Conservation (phyloP, 2,329 filamentous ascomycete species). For the Cordyceps javanica region DNA sequence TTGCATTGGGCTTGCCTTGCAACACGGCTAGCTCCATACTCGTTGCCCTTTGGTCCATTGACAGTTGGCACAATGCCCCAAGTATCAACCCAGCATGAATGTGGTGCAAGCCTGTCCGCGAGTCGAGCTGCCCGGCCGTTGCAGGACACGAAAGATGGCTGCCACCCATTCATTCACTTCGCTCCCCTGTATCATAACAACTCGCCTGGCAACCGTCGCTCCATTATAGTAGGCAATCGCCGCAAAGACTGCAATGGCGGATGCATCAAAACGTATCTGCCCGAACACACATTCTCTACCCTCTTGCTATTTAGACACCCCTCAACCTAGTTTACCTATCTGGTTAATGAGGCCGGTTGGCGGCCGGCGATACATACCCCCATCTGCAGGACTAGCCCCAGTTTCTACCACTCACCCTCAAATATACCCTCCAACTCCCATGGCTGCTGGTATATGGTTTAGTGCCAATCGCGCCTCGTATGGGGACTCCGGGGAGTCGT, state of each 20-base stretch:
- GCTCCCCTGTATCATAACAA: not conserved
- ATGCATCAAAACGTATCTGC: not conserved
- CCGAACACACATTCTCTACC: not conserved
- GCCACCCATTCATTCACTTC: not conserved
- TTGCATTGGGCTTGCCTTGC: constrained; percentile 11
- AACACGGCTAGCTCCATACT: not conserved
- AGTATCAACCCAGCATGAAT: not conserved
- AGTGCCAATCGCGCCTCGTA: constrained; percentile 12
- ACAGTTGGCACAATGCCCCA: not conserved
- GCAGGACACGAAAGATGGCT: not conserved
- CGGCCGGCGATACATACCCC: constrained; percentile 9
- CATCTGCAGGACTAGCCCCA: constrained; percentile 7
- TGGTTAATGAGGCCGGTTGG: constrained; percentile 10
- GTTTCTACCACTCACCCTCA: constrained; percentile 8
- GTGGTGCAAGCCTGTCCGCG: not conserved
- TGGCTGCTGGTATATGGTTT: constrained; percentile 1
- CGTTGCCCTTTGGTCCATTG: constrained; percentile 1
- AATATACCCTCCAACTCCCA: constrained; percentile 9
- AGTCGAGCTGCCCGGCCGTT: not conserved
- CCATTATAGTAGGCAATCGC: not conserved
- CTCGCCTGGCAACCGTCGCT: not conserved
- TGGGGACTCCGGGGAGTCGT: constrained; percentile 7
- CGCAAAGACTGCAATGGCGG: not conserved
- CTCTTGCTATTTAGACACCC: not conserved
- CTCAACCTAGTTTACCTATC: constrained; percentile 2